phyloP scores from a whole-genome alignment of 208 protist genomes.

The Leishmania guyanensis region DNA sequence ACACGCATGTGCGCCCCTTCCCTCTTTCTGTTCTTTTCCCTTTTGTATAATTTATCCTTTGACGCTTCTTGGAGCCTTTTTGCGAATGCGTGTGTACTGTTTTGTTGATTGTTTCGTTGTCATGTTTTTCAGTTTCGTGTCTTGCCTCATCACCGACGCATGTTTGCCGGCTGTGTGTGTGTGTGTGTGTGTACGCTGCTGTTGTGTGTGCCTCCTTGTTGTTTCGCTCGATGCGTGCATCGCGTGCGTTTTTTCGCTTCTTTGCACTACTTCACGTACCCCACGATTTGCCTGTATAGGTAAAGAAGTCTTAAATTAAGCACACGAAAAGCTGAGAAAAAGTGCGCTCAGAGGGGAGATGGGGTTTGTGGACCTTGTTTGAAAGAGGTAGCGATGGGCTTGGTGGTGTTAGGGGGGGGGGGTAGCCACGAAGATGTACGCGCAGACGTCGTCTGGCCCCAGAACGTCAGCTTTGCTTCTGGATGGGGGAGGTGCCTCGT shows the following conservation, averaged over 20 bases:
- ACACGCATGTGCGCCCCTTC: not conserved
- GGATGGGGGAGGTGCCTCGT: not conserved
- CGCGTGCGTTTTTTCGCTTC: not conserved
- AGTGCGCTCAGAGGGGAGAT: not conserved
- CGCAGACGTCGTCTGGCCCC: not conserved
- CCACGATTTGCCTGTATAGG: not conserved
- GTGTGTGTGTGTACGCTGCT: not conserved
- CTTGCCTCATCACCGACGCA: not conserved
- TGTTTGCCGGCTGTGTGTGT: not conserved
- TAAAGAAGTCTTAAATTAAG: not conserved
- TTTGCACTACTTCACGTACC: not conserved
- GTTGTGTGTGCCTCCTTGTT: not conserved
- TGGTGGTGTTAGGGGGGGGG: too few species aligned
- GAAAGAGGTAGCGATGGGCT: not conserved
- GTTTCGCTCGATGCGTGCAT: too few species aligned
- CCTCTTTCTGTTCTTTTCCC: not conserved
- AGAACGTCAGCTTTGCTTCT: not conserved
- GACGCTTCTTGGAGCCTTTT: not conserved
- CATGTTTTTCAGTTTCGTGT: not conserved
- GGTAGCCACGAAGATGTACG: not conserved
- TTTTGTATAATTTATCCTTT: not conserved
- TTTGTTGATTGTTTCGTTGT: not conserved
- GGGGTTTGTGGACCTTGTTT: not conserved
- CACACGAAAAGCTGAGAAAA: not conserved
- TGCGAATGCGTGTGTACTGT: not conserved